Evolutionary conservation across 164 flowering plant genomes (phyloP).

Genomic region (Akebia trifoliata): DNA sequence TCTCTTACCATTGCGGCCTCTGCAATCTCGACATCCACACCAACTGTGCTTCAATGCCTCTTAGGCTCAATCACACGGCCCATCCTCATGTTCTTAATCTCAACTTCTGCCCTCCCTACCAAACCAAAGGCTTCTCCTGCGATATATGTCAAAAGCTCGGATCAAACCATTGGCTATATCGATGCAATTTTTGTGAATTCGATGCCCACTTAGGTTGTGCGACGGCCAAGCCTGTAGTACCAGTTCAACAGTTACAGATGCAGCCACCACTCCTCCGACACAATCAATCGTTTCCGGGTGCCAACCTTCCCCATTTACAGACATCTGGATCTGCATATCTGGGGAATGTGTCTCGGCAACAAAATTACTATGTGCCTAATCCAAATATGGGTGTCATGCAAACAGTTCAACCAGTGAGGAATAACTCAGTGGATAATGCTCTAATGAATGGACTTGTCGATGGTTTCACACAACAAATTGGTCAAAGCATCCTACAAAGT

Average conservation of each 20-base stretch:
- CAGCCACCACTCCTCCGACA: constrained; percentile 6
- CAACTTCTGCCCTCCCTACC: constrained; percentile 21
- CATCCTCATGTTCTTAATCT: constrained; percentile 26
- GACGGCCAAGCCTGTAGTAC: neutral
- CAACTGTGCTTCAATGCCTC: constrained; percentile 21
- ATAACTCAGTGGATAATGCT: too few species aligned
- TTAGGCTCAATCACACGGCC: constrained; percentile 15
- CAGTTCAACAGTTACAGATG: neutral
- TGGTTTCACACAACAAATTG: constrained; percentile 13
- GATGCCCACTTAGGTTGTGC: constrained; percentile 31
- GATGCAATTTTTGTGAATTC: constrained; percentile 25
- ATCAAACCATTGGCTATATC: constrained; percentile 27
- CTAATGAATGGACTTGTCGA: constrained; percentile 21
- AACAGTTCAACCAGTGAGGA: too few species aligned
- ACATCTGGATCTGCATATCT: too few species aligned
- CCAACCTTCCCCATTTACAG: neutral
- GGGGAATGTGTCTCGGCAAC: neutral
- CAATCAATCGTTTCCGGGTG: constrained; percentile 15
- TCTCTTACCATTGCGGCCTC: constrained; percentile 25
- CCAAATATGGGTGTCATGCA: constrained; percentile 4
- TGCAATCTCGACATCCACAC: constrained; percentile 25
- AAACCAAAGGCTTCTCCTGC: constrained; percentile 19
- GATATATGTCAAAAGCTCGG: constrained; percentile 25
- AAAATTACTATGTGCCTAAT: neutral
- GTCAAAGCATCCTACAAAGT: constrained; percentile 18